These are phyloP conservation scores for Penstemon davidsonii DNA, from an alignment of 257 asterid species.

Conservation along the genomic window DNA sequence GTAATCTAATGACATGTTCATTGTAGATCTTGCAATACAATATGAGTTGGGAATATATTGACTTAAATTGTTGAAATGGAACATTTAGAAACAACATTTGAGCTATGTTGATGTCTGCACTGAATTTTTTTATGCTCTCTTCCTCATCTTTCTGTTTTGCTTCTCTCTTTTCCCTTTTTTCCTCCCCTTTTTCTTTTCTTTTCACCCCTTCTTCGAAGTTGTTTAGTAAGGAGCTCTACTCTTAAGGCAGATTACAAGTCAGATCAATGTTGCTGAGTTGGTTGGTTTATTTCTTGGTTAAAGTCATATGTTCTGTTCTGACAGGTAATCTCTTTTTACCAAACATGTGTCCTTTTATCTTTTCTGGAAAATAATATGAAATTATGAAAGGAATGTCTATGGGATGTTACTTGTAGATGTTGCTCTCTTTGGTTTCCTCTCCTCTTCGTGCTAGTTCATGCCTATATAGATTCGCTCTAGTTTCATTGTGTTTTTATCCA, in stretches of 20 bases:
- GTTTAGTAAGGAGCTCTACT: slow-evolving; percentile 64
- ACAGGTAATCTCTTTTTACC: slow-evolving; percentile 55
- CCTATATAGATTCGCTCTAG: background rate
- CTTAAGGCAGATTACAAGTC: slow-evolving; percentile 48
- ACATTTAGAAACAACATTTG: slow-evolving; percentile 18
- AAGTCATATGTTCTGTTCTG: slow-evolving; percentile 42
- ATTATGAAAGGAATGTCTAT: slow-evolving; percentile 15
- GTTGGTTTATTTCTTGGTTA: slow-evolving; percentile 53
- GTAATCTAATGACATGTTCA: slow-evolving; percentile 33
- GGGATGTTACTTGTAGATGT: slow-evolving; percentile 1
- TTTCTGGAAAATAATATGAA: background rate
- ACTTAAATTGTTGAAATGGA: slow-evolving; percentile 29
- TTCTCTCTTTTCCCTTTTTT: slow-evolving; percentile 1
- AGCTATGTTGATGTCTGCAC: slow-evolving; percentile 24
- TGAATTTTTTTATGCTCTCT: slow-evolving; percentile 33
- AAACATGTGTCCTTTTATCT: slow-evolving; percentile 24
- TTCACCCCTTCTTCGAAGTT: slow-evolving; percentile 34
- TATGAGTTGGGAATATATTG: slow-evolving; percentile 22
- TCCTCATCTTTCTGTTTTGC: slow-evolving; percentile 43
- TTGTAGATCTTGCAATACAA: slow-evolving; percentile 28
- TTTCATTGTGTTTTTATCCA: background rate
- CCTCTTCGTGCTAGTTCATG: background rate
- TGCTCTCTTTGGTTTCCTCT: slow-evolving; percentile 3
- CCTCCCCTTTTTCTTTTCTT: slow-evolving; percentile 11
- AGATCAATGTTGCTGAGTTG: slow-evolving; percentile 53